phyloP scores from a whole-genome alignment of 306 rosid species.

The Luffa acutangula region DNA sequence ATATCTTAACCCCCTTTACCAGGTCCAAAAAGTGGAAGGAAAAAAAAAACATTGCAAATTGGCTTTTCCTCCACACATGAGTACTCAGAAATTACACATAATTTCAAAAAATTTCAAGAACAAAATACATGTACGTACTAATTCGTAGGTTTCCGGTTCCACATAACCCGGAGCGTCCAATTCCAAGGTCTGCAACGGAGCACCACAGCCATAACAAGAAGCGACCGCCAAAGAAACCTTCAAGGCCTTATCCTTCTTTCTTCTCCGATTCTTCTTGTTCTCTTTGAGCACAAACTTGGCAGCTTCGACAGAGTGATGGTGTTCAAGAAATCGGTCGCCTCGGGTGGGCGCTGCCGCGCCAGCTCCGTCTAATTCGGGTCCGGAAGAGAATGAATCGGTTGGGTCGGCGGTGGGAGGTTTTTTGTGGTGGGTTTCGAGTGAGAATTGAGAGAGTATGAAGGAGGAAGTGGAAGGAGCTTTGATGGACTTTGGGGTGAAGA shows the following conservation, averaged over 20 bases:
- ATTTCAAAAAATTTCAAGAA: background rate
- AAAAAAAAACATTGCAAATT: background rate
- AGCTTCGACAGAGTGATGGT: constrained; percentile 44
- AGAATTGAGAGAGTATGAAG: constrained; percentile 24
- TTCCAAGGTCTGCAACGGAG: constrained; percentile 70
- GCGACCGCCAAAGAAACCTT: constrained; percentile 35
- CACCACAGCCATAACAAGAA: constrained; percentile 82
- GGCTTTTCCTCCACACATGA: background rate
- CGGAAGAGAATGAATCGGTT: constrained; percentile 6
- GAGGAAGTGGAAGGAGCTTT: constrained; percentile 14
- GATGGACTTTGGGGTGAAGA: constrained; percentile 16
- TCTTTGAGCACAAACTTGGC: constrained; percentile 47
- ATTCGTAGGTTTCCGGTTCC: constrained; percentile 47
- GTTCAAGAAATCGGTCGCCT: constrained; percentile 66
- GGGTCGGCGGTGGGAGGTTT: constrained; percentile 15
- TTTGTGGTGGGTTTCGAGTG: constrained; percentile 18
- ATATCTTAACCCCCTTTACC: background rate
- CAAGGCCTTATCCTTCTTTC: constrained; percentile 33
- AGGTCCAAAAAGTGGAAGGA: background rate
- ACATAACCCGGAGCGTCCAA: constrained; percentile 69
- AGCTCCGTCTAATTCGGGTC: constrained; percentile 34
- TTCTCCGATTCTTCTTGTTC: constrained; percentile 25
- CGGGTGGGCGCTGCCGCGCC: constrained; percentile 80
- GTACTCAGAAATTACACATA: background rate
- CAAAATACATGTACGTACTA: constrained; percentile 29